Evolutionary conservation across 139 green algal species (phyloP).

Genomic region (Volvox reticuliferus): DNA sequence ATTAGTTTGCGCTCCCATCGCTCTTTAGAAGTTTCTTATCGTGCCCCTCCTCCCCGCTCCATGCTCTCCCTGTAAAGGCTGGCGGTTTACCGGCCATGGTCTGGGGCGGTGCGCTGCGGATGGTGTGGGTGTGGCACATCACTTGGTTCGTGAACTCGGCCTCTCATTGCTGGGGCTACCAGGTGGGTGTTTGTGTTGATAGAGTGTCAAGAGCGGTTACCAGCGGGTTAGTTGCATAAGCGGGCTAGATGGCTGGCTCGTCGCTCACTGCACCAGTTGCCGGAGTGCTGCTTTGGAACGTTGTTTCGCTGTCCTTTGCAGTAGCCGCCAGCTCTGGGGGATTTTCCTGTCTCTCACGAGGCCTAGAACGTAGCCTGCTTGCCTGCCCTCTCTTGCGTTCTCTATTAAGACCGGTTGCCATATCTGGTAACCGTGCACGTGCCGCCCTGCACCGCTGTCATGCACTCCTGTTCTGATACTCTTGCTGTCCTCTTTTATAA

Average conservation of each 20-base stretch:
- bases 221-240: no score
- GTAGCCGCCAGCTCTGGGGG: no score
- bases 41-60: neutral
- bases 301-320: no score
- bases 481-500: neutral
- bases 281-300: no score
- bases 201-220: no score
- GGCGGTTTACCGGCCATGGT: constrained; percentile 92
- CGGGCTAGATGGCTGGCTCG: no score
- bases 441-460: neutral
- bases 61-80: neutral
- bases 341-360: no score
- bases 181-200: constrained; percentile 72
- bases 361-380: no score
- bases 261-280: no score
- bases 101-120: constrained; percentile 94
- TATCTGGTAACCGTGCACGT: neutral
- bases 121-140: constrained; percentile 98
- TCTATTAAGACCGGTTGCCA: no score
- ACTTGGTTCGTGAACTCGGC: constrained; percentile 99
- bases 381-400: neutral
- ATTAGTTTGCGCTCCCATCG: no score
- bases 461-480: neutral
- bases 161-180: constrained; percentile 94
- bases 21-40: no score